Evolutionary conservation across 2,329 filamentous ascomycete genomes (phyloP).

Genomic region (Atkinsonella texensis): DNA sequence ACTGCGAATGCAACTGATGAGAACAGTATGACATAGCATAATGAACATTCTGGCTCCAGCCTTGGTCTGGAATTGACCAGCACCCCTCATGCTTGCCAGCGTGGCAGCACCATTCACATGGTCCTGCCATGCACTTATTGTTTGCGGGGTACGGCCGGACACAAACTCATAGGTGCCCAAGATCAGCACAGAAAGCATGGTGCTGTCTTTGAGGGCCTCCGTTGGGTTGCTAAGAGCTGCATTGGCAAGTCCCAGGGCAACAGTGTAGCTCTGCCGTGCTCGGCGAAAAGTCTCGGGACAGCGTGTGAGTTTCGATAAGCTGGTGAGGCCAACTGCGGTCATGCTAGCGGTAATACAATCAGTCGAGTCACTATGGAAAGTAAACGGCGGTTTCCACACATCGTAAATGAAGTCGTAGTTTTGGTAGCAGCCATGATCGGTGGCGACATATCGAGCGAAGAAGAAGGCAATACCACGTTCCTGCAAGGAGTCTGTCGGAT

Average conservation of each 20-base stretch:
- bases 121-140: slow-evolving; percentile 38
- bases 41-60: slow-evolving; percentile 40
- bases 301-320: slow-evolving; percentile 33
- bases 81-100: slow-evolving; percentile 36
- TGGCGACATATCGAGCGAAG: slow-evolving; percentile 38
- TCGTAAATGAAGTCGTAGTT: slow-evolving; percentile 42
- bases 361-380: slow-evolving; percentile 18
- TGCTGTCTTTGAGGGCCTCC: slow-evolving; percentile 34
- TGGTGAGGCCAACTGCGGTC: slow-evolving; percentile 41
- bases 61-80: slow-evolving; percentile 31
- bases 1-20: slow-evolving; percentile 40
- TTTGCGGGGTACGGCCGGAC: slow-evolving; percentile 32
- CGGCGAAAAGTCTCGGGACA: slow-evolving; percentile 30
- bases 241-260: slow-evolving; percentile 39
- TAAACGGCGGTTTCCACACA: slow-evolving; percentile 34
- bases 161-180: slow-evolving; percentile 43
- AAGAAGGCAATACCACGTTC: slow-evolving; percentile 36
- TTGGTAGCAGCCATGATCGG: slow-evolving; percentile 33
- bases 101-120: slow-evolving; percentile 41
- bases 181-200: slow-evolving; percentile 41
- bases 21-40: slow-evolving; percentile 38
- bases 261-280: slow-evolving; percentile 38
- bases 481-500: slow-evolving; percentile 19
- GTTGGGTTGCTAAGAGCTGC: slow-evolving; percentile 32
- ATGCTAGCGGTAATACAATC: slow-evolving; percentile 40